phyloP scores from a whole-genome alignment of 257 asterid species.

The Solanum virginianum region DNA sequence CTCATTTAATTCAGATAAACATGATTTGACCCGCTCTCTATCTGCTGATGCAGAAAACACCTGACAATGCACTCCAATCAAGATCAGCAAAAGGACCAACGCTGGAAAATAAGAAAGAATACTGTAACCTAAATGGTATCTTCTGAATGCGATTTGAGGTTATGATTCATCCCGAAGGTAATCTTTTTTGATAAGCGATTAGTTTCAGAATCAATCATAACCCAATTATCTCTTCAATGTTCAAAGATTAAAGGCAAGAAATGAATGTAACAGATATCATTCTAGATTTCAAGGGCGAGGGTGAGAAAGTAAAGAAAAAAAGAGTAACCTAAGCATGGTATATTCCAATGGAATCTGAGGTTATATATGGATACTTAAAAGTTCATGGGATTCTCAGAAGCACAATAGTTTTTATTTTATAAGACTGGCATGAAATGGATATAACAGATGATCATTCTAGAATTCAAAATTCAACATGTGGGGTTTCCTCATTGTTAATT shows the following conservation, averaged over 20 bases:
- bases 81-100: not conserved
- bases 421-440: not conserved
- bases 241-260: not conserved
- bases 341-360: not conserved
- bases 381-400: not conserved
- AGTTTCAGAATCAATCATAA: not conserved
- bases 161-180: not conserved
- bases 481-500: too few relatives aligned
- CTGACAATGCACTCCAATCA: constrained; percentile 21
- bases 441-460: not conserved
- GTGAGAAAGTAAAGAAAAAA: not conserved
- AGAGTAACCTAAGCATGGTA: not conserved
- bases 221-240: not conserved
- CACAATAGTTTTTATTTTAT: not conserved
- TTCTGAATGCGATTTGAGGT: not conserved
- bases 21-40: constrained; percentile 75
- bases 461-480: not conserved
- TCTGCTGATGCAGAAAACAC: constrained; percentile 75
- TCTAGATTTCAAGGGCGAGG: not conserved
- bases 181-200: not conserved
- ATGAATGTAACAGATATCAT: not conserved
- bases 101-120: not conserved
- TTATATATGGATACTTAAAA: not conserved
- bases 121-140: not conserved
- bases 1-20: constrained; percentile 81